Percentiles rank a stretch among this genome's conserved stretches.
phyloP scores from a whole-genome alignment of 1,284 basidiomycete species.

The Phlebopus sp. region DNA sequence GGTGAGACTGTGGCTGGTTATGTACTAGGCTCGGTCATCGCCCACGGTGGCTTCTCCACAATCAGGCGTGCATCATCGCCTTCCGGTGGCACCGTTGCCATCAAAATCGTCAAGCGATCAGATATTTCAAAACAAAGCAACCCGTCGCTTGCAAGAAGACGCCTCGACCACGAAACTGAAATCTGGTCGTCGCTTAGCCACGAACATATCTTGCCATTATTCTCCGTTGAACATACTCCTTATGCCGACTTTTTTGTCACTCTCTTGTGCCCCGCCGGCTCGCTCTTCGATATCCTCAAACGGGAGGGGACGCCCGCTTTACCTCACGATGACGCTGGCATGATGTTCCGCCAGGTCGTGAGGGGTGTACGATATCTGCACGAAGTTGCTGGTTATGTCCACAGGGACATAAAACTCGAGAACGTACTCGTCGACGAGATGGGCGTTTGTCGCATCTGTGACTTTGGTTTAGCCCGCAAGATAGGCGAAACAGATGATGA shows the following conservation, averaged over 20 bases:
- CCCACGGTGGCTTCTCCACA: slow-evolving; percentile 84
- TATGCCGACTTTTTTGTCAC: slow-evolving; percentile 84
- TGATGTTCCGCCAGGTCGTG: slow-evolving; percentile 89
- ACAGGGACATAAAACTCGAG: slow-evolving; percentile 95
- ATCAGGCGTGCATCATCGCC: slow-evolving; percentile 72
- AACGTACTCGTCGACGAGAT: slow-evolving; percentile 90
- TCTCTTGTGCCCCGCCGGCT: slow-evolving; percentile 80
- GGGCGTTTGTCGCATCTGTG: slow-evolving; percentile 76
- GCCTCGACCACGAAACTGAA: slow-evolving; percentile 72
- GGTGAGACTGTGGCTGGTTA: slow-evolving; percentile 67
- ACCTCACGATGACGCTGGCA: slow-evolving; percentile 75
- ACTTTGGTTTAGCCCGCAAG: slow-evolving; percentile 78
- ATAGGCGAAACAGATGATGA: slow-evolving; percentile 53
- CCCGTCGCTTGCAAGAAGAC: slow-evolving; percentile 46
- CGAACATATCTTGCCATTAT: slow-evolving; percentile 80
- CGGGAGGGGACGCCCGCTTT: slow-evolving; percentile 64
- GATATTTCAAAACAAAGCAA: slow-evolving; percentile 51
- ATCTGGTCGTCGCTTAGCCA: slow-evolving; percentile 80
- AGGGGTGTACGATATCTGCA: slow-evolving; percentile 86
- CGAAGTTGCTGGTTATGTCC: slow-evolving; percentile 72
- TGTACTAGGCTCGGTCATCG: slow-evolving; percentile 75
- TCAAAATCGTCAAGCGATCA: slow-evolving; percentile 74
- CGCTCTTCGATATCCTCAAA: slow-evolving; percentile 81
- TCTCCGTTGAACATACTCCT: slow-evolving; percentile 62
- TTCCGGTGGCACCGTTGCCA: slow-evolving; percentile 70